Evolutionary conservation across 495 filamentous ascomycete genomes (phyloP).

Genomic region (Glarea lozoyensis): DNA sequence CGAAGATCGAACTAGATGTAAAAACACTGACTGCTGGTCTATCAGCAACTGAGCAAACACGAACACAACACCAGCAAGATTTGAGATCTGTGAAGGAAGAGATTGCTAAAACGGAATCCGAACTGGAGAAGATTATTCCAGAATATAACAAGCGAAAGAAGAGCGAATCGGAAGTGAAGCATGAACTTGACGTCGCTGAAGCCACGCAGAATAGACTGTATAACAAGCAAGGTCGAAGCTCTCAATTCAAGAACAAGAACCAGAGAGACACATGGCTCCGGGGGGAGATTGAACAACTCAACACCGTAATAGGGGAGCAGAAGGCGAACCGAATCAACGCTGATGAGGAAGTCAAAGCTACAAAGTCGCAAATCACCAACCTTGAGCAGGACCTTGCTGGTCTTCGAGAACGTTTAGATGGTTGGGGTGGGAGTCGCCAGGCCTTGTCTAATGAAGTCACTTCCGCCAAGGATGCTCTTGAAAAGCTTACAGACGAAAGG

Average conservation of each 20-base stretch:
- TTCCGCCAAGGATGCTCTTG: constrained; percentile 69
- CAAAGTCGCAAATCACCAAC: constrained; percentile 59
- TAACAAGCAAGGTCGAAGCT: constrained; percentile 88
- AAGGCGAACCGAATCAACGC: constrained; percentile 76
- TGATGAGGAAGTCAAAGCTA: constrained; percentile 70
- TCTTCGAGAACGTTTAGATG: constrained; percentile 66
- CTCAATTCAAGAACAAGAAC: constrained; percentile 76
- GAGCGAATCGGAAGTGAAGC: constrained; percentile 59
- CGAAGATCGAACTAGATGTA: constrained; percentile 77
- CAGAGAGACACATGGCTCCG: constrained; percentile 81
- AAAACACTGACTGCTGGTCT: constrained; percentile 75
- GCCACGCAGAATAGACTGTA: constrained; percentile 71
- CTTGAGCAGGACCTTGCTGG: constrained; percentile 65
- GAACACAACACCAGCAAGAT: constrained; percentile 60
- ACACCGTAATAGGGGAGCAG: constrained; percentile 62
- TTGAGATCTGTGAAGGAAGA: constrained; percentile 61
- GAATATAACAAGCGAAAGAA: constrained; percentile 64
- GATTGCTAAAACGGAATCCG: constrained; percentile 68
- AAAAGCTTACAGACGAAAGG: constrained; percentile 75
- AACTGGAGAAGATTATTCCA: constrained; percentile 63
- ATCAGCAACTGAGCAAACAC: constrained; percentile 63
- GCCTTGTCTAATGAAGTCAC: constrained; percentile 63
- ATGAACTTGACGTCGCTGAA: constrained; percentile 67
- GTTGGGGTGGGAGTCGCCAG: constrained; percentile 64
- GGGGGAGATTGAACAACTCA: constrained; percentile 73